Percentiles rank a stretch among this genome's conserved stretches.
phyloP scores from a whole-genome alignment of 2,329 filamentous ascomycete species.

The Aaosphaeria pasadenensis region DNA sequence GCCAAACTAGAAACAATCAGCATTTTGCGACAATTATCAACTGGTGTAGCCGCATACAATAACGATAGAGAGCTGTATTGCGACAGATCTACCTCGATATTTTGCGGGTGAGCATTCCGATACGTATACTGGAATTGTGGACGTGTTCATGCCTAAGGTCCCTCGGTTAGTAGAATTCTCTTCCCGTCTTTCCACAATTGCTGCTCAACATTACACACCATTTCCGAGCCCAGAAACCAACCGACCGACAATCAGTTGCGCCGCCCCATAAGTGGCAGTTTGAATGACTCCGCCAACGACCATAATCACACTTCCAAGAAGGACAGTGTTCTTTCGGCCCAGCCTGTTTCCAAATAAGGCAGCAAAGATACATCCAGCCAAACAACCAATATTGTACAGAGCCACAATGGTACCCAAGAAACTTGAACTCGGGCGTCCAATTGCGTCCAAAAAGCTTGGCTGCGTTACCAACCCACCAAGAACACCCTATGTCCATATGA shows the following conservation, averaged over 20 bases:
- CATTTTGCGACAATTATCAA: too few species aligned
- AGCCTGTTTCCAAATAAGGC: slow-evolving; percentile 19
- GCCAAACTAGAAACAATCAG: too few species aligned
- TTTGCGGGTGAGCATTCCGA: slow-evolving; percentile 40
- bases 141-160: slow-evolving; percentile 15
- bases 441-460: too few species aligned
- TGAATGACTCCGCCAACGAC: slow-evolving; percentile 17
- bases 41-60: too few species aligned
- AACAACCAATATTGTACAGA: slow-evolving; percentile 11
- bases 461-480: too few species aligned
- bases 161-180: too few species aligned
- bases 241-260: not conserved
- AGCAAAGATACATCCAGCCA: slow-evolving; percentile 20
- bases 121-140: slow-evolving; percentile 44
- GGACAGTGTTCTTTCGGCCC: slow-evolving; percentile 18
- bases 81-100: slow-evolving; percentile 39
- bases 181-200: too few species aligned
- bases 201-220: not conserved
- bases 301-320: slow-evolving; percentile 20
- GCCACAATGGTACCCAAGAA: not conserved
- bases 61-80: too few species aligned
- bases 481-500: too few species aligned
- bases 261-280: slow-evolving; percentile 7
- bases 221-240: not conserved
- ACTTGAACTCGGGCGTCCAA: not conserved